These are phyloP conservation scores for Alisma plantagoaquatica DNA, from an alignment of 106 monocot genomes.

Conservation along the genomic window DNA sequence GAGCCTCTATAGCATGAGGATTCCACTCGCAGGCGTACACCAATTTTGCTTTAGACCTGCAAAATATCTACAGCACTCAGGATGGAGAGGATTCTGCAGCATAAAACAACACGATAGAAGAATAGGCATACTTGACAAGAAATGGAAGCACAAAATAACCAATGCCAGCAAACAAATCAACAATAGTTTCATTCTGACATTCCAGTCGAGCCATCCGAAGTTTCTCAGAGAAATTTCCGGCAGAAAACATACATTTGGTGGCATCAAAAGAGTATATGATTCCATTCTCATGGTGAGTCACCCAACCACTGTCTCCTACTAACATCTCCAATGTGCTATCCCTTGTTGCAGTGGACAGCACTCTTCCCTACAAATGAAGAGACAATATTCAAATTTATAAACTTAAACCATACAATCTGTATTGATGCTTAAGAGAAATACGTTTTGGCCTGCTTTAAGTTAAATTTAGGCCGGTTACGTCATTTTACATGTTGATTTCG, in stretches of 20 bases:
- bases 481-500: too few relatives aligned
- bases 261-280: slow-evolving; percentile 83
- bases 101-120: neutral
- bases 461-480: too few relatives aligned
- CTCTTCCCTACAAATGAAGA: slow-evolving; percentile 43
- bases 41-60: slow-evolving; percentile 76
- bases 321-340: slow-evolving; percentile 90
- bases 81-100: neutral
- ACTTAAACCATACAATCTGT: too few relatives aligned
- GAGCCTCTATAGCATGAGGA: slow-evolving; percentile 69
- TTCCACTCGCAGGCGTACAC: slow-evolving; percentile 99
- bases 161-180: slow-evolving; percentile 96
- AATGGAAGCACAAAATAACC: slow-evolving; percentile 96
- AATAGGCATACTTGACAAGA: slow-evolving; percentile 64
- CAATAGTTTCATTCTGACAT: slow-evolving; percentile 67
- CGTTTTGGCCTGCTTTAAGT: too few relatives aligned
- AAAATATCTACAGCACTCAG: neutral
- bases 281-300: slow-evolving; percentile 87
- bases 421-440: too few relatives aligned
- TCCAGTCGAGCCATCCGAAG: slow-evolving; percentile 61
- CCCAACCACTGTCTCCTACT: slow-evolving; percentile 69
- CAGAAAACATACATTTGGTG: slow-evolving; percentile 95
- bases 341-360: slow-evolving; percentile 77
- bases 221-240: slow-evolving; percentile 90
- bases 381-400: neutral